A percentile compares a stretch with the other conserved stretches of the same genome.
These are phyloP conservation scores for Aspergillus clavatus DNA, from an alignment of 2,329 filamentous ascomycete species.

Conservation along the genomic window DNA sequence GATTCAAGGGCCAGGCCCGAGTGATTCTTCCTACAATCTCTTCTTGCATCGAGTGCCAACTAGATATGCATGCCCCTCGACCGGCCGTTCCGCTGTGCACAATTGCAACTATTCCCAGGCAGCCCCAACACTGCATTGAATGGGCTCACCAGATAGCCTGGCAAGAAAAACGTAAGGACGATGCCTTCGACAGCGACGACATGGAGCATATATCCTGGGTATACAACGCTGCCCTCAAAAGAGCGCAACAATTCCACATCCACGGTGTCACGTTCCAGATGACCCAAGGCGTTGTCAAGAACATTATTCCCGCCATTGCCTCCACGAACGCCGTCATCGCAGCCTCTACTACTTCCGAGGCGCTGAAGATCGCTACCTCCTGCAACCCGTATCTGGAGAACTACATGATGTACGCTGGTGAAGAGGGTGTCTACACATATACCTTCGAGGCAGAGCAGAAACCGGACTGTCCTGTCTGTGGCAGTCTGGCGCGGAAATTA, in stretches of 20 bases:
- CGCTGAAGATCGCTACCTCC: constrained; percentile 84
- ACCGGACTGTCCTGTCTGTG: constrained; percentile 90
- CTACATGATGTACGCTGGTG: constrained; percentile 99
- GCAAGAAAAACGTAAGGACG: constrained; percentile 79
- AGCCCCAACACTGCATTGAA: constrained; percentile 96
- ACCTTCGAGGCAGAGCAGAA: constrained; percentile 95
- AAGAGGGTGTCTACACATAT: constrained; percentile 93
- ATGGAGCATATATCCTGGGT: constrained; percentile 98
- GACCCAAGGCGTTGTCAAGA: constrained; percentile 97
- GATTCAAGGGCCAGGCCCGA: constrained; percentile 94
- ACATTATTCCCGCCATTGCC: constrained; percentile 97
- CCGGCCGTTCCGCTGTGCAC: constrained; percentile 96
- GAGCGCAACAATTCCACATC: constrained; percentile 86
- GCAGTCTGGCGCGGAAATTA: constrained; percentile 72
- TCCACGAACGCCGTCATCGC: constrained; percentile 97
- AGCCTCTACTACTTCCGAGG: constrained; percentile 93
- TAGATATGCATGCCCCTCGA: constrained; percentile 97
- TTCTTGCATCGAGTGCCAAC: constrained; percentile 95
- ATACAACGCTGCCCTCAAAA: constrained; percentile 73
- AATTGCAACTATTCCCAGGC: constrained; percentile 89
- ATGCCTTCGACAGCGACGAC: constrained; percentile 88
- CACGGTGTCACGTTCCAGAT: constrained; percentile 88
- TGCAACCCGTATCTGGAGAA: constrained; percentile 80
- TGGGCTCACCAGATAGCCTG: constrained; percentile 99
- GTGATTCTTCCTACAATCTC: constrained; percentile 90